These are phyloP conservation scores for Allium sativum DNA, from an alignment of 106 monocot species.

Conservation along the genomic window DNA sequence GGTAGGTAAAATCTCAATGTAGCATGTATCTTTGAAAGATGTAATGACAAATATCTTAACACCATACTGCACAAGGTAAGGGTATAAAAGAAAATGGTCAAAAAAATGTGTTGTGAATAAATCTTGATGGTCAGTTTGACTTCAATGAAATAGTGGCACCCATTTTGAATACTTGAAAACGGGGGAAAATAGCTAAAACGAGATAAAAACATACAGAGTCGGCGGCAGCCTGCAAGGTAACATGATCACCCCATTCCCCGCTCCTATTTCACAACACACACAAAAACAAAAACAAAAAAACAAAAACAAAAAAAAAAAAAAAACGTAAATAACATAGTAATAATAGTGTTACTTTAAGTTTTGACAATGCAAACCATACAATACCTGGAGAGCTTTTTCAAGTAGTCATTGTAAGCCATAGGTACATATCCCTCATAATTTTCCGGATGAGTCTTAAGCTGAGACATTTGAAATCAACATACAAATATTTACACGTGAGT, in stretches of 20 bases:
- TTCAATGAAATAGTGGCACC: no score
- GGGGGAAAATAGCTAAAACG: background rate
- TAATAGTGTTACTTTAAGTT: background rate
- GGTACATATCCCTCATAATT: conserved; percentile 96
- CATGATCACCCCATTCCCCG: conserved; percentile 97
- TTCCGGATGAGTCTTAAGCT: conserved; percentile 75
- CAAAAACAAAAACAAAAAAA: no score
- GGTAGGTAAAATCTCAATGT: conserved; percentile 43
- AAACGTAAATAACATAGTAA: background rate
- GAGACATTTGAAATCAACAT: conserved; percentile 12
- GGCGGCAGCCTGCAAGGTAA: conserved; percentile 86
- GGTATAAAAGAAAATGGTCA: background rate
- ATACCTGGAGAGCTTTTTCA: conserved; percentile 70
- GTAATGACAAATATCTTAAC: conserved; percentile 40
- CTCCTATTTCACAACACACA: conserved; percentile 27
- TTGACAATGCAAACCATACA: conserved; percentile 4
- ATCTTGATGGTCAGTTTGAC: no score
- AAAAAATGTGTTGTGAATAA: no score
- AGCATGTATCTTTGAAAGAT: conserved; percentile 37
- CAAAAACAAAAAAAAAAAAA: no score
- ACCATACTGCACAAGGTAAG: conserved; percentile 60
- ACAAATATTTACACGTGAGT: no score
- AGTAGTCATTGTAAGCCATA: conserved; percentile 80
- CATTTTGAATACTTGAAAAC: no score
- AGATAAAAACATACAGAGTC: conserved; percentile 36